Base-by-base conservation (phyloP, 1,284 basidiomycete species). In the Garcileccinum viscosum region DNA sequence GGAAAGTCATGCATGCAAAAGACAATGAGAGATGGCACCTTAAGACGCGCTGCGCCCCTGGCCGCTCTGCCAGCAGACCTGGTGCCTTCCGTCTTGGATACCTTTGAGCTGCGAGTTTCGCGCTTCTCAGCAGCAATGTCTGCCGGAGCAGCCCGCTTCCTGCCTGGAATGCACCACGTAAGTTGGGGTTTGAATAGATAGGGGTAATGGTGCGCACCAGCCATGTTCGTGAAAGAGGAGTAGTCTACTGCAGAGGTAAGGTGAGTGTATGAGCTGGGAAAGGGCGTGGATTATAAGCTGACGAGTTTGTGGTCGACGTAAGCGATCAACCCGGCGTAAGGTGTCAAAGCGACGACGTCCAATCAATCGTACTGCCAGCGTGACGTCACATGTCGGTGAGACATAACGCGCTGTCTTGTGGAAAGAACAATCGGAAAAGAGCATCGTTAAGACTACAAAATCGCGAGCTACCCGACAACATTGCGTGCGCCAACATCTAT, bases 71-170 rank as follows among this genome's bases (percentile, higher is more conserved):
- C 71, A 64, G 71, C 19, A 47, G 76, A 70, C 66, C 74, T 77
- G 24, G 69, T 47, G 62, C 75, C 74, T 59, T 82, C 83, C 19
- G 84, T 87, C 76, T 85, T 89, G 56, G 86, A 82, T 9, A 81
- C 81, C 76, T 89, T 88, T 19, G 85, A 79, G 47, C 84, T 81
- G 65, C 87, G 85, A 35, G 86, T 85, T 72, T 74, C 80, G 53
- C 78, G 78, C 68, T 77, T 79, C 63, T 65, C 80, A 17, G 79
- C 74, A 12, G 81, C 71, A 53, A 75, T 77, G 22, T 84, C 82
- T 22, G 84, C 85, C 24, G 83, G 82, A 62, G 85, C 81, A 67
- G 82, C 79, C 69, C 86, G 84, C 78, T 89, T 88, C 69, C 80
- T 84, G 59, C 84, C 86, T 83, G 74, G 62, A 56, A 42, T 59